These are phyloP conservation scores for Effrenium voratum DNA, from an alignment of 73 alveolate species.

Conservation along the genomic window DNA sequence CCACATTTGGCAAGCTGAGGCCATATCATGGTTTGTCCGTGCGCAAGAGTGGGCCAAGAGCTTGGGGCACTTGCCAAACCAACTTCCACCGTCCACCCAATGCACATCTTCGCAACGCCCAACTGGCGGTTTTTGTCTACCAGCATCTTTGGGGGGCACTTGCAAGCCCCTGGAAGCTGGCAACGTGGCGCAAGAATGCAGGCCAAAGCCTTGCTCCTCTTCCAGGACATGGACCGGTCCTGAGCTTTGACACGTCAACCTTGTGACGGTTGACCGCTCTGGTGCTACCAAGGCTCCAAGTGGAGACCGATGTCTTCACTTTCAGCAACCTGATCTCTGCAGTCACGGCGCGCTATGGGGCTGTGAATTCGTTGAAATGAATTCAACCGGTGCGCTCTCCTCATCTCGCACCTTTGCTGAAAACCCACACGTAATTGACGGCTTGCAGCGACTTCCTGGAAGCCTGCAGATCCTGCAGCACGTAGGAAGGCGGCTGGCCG, in stretches of 20 bases:
- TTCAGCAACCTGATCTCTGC: slow-evolving; percentile 51
- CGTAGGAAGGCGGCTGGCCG: not conserved
- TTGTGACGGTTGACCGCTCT: not conserved
- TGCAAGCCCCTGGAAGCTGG: too few relatives aligned
- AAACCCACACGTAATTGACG: not conserved
- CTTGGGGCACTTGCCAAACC: too few relatives aligned
- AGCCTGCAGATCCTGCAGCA: not conserved
- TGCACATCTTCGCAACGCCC: not conserved
- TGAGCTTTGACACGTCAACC: not conserved
- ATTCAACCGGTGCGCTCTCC: not conserved
- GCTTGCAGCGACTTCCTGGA: not conserved
- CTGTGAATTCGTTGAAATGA: not conserved
- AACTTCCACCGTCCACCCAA: not conserved
- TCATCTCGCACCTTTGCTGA: not conserved
- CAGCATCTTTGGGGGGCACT: too few relatives aligned
- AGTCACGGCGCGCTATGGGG: not conserved
- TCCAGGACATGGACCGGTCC: slow-evolving; percentile 35
- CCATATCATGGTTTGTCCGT: not conserved
- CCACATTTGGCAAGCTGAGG: not conserved
- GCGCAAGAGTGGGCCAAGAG: not conserved
- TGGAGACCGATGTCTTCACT: slow-evolving; percentile 44
- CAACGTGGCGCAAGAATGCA: not conserved
- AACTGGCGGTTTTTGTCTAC: not conserved
- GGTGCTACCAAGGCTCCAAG: not conserved
- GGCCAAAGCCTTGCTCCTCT: not conserved